Base-by-base conservation (phyloP, 208 protist species). In the Acanthamoeba culbertsoni region DNA sequence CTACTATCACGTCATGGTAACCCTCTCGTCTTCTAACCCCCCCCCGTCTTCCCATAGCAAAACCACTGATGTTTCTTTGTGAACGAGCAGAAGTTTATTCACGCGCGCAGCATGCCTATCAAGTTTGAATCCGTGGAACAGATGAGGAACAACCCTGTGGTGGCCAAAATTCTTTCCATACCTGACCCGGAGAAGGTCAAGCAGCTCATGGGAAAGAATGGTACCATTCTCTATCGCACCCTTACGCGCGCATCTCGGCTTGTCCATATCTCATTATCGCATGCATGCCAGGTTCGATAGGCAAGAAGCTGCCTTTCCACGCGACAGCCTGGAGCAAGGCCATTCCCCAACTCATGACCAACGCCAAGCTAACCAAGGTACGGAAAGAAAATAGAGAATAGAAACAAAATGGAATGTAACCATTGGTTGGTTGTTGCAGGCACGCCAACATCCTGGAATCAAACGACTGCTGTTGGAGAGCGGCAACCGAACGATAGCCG, bases 1-100 rank as follows among this genome's bases (percentile, higher is more conserved):
- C 82, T 90, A 71, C 51, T 90, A 68, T 14, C 82, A 90, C 7
- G 57, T 90, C 51, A 90, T 90, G 82, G 82, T 90, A 86, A 26
- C 16, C 63, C n/a, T 65, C 59, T 65, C 59, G 12, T 65, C 59
- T 65, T 18, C 59, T 62, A 33, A 18, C 31, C 37, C n/a, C 5
- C 18, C 59, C 28, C 26, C 55, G 18, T 62, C 55, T 7, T n/a
- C 55, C 57, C 57, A 35, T 37, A 26, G 18, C 20, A 31, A 4
- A 55, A 18, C 48, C 48, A 55, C 48, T 18, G 48, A 18, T 18
- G 18, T 55, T 55, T n/a, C n/a, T n/a, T n/a, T n/a, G n/a, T n/a
- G n/a, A n/a, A n/a, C n/a, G n/a, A n/a, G n/a, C 28, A 90, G 82
- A 90, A 90, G 65, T 90, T 62, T 37, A 33, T 90, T 31, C 57